These are phyloP conservation scores for Zelonia costaricensis DNA, from an alignment of 208 protist genomes.

Conservation along the genomic window DNA sequence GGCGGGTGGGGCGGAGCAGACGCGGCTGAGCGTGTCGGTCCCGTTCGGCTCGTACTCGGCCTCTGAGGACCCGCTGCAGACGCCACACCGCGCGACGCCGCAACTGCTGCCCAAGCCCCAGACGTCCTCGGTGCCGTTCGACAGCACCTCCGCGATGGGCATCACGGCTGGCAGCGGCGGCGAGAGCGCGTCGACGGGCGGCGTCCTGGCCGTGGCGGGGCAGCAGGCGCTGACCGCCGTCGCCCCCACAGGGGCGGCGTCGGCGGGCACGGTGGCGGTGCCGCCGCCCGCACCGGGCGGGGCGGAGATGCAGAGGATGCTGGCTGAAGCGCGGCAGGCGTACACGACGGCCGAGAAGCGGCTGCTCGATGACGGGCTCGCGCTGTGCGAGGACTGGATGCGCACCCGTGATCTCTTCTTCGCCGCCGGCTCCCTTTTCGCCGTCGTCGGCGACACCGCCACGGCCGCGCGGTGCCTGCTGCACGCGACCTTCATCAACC, in stretches of 20 bases:
- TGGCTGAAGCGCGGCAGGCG: conserved; percentile 30
- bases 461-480: conserved; percentile 58
- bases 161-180: neutral
- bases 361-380: conserved; percentile 49
- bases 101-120: too few species aligned
- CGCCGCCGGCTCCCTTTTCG: conserved; percentile 68
- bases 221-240: too few species aligned
- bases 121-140: too few species aligned
- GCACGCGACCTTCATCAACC: conserved; percentile 72
- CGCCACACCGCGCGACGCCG: too few species aligned
- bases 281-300: neutral
- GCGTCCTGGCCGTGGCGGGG: too few species aligned
- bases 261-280: neutral
- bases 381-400: conserved; percentile 65
- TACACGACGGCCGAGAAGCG: conserved; percentile 44
- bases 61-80: conserved; percentile 2
- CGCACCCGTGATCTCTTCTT: conserved; percentile 60
- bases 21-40: neutral
- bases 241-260: neutral
- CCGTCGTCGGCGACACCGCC: conserved; percentile 37
- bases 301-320: conserved; percentile 15
- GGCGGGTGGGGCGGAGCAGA: too few species aligned
- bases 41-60: conserved; percentile 5
- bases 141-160: neutral
- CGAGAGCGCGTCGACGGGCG: neutral